phyloP scores from a whole-genome alignment of 2,329 filamentous ascomycete species.

The Verticillium tricorpus region DNA sequence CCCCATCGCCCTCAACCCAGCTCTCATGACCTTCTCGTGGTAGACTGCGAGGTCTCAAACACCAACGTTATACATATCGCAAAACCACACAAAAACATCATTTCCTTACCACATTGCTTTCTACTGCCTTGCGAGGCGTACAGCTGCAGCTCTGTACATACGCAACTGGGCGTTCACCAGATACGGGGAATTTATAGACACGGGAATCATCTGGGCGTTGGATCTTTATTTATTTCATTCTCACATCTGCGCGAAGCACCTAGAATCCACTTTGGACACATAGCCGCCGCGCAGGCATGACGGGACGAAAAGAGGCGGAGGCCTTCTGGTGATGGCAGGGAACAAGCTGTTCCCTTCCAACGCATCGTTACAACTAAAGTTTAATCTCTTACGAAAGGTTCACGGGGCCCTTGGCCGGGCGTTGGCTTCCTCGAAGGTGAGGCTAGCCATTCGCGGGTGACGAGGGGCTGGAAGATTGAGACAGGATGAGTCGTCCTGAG shows the following conservation, averaged over 20 bases:
- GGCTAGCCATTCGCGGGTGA: not conserved
- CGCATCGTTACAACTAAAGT: not conserved
- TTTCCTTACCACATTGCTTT: slow-evolving; percentile 4
- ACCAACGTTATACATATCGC: not conserved
- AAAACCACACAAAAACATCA: not conserved
- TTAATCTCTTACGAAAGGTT: slow-evolving; percentile 3
- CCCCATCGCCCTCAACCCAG: slow-evolving; percentile 72
- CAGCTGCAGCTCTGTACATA: slow-evolving; percentile 4
- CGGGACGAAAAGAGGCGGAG: not conserved
- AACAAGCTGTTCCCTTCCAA: not conserved
- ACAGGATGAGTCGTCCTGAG: not conserved
- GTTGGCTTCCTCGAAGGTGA: not conserved
- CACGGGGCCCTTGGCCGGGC: not conserved
- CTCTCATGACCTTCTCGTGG: slow-evolving; percentile 75
- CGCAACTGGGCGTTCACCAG: slow-evolving; percentile 1
- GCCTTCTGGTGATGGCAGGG: not conserved
- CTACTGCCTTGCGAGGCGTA: slow-evolving; percentile 5
- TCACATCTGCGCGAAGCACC: slow-evolving; percentile 1
- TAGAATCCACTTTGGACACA: slow-evolving; percentile 8
- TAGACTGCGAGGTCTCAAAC: slow-evolving; percentile 30
- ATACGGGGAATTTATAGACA: slow-evolving; percentile 10
- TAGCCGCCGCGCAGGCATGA: slow-evolving; percentile 1
- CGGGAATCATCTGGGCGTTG: slow-evolving; percentile 4
- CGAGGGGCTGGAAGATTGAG: not conserved
- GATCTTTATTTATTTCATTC: slow-evolving; percentile 8